A percentile compares a stretch with the other conserved stretches of the same genome.
phyloP scores from a whole-genome alignment of 2,329 filamentous ascomycete species.

The Alternaria gansuensis region DNA sequence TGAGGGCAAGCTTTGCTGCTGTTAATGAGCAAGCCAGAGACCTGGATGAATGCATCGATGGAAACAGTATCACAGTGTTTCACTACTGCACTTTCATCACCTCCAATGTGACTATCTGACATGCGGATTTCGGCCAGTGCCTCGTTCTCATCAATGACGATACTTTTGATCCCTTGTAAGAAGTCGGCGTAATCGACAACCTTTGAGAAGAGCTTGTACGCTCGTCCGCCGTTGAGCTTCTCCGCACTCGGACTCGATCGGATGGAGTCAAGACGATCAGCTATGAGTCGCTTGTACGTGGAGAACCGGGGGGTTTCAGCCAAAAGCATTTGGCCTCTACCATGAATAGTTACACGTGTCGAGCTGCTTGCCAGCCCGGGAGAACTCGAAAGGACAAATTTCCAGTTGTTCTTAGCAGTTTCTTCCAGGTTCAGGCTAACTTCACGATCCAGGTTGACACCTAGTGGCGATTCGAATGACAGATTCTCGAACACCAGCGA shows the following conservation, averaged over 20 bases:
- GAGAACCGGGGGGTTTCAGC: conserved; percentile 7
- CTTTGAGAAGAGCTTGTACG: conserved; percentile 28
- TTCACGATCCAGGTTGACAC: conserved; percentile 17
- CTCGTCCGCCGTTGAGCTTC: conserved; percentile 23
- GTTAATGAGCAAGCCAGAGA: conserved; percentile 31
- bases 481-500: conserved; percentile 21
- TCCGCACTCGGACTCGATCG: conserved; percentile 12
- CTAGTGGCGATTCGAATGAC: conserved; percentile 21
- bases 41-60: conserved; percentile 32
- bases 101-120: conserved; percentile 15
- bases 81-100: conserved; percentile 23
- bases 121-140: conserved; percentile 23
- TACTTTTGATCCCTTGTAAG: conserved; percentile 24
- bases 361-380: conserved; percentile 4
- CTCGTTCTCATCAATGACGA: conserved; percentile 24
- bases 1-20: conserved; percentile 22
- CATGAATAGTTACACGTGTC: conserved; percentile 13
- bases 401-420: conserved; percentile 9
- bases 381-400: conserved; percentile 14
- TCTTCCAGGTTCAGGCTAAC: conserved; percentile 10
- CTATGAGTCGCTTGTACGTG: conserved; percentile 25
- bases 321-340: conserved; percentile 16
- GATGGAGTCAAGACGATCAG: conserved; percentile 14
- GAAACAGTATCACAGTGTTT: conserved; percentile 26
- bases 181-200: conserved; percentile 28